Percentiles rank a stretch among this genome's conserved stretches.
phyloP scores from a whole-genome alignment of 2,329 filamentous ascomycete genomes.

The Amylocarpus encephaloides region DNA sequence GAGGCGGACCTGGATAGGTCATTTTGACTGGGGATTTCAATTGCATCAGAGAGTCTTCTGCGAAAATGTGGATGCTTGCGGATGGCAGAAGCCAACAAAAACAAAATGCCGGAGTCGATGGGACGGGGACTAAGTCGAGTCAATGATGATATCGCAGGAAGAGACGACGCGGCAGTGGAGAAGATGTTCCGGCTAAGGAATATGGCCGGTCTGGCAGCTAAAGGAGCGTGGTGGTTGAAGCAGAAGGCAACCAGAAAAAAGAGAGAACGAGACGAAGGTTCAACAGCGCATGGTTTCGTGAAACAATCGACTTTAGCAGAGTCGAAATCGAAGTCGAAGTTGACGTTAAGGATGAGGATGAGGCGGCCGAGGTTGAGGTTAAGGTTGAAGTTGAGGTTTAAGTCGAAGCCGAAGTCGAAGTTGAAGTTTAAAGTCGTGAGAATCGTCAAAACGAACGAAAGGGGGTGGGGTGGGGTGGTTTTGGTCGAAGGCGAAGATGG shows the following conservation, averaged over 20 bases:
- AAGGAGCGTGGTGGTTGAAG: slow-evolving; percentile 4
- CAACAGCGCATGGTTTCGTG: too few relatives aligned
- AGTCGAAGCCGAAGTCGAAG: not conserved
- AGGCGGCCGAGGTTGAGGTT: too few relatives aligned
- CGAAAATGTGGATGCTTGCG: not conserved
- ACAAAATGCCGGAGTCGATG: too few relatives aligned
- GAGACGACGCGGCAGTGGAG: too few relatives aligned
- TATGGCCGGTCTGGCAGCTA: not conserved
- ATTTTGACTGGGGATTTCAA: slow-evolving; percentile 24
- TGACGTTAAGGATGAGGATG: too few relatives aligned
- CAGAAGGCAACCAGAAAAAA: not conserved
- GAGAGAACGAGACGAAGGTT: not conserved
- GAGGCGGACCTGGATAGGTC: slow-evolving; percentile 26
- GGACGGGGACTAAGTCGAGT: too few relatives aligned
- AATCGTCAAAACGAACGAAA: too few relatives aligned
- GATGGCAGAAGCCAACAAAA: not conserved
- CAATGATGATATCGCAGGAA: too few relatives aligned
- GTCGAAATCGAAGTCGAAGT: not conserved
- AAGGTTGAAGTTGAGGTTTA: too few relatives aligned
- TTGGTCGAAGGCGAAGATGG: too few relatives aligned
- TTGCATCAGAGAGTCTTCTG: not conserved
- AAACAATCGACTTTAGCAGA: not conserved
- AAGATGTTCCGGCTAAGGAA: too few relatives aligned
- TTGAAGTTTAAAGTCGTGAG: not conserved
- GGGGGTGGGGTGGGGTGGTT: too few relatives aligned